Base-by-base conservation (phyloP, 1,139 yeast species). In the Suhomyces yuchorum region DNA sequence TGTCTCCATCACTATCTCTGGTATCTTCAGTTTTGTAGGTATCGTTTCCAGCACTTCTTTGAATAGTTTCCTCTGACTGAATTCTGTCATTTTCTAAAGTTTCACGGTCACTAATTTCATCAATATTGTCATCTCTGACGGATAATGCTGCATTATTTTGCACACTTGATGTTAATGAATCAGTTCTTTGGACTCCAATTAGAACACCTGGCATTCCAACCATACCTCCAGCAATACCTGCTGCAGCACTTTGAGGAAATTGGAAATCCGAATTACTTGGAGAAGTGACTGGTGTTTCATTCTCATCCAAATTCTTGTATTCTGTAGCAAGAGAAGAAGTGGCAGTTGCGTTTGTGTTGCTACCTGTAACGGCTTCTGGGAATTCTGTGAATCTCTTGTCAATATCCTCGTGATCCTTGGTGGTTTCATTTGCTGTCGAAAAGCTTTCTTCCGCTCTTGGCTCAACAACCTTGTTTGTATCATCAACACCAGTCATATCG, bases 121-220 rank as follows among this genome's bases (percentile, higher is more conserved):
- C 81, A 43, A 75, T 70, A 51, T 75, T 75, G 58, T 87, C 96
- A 52, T 87, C 93, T 50, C 96, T 82, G 8, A 87, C 96, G 20
- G 96, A 88, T 65, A 84, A 80, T 0, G 97, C 92, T 2, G 97
- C 91, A 63, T 92, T 91, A 67, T 91, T 91, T 59, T 88, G 95
- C 17, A 91, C 96, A 47, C 96, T 88, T 0, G 97, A 90, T 0
- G 97, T 87, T 44, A 87, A 81, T 0, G 96, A 88, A 53, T 85
- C 91, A 2, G 96, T 87, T 55, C 80, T 66, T 57, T 73, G 79
- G 7, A 75, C 77, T 2, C 78, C 78, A 20, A 71, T 73, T 44
- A 73, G 64, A 3, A 69, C 78, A 8, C 79, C 78, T 1, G 80
- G 80, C 75, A 75, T 71, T 1, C 78, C 78, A 4, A 70, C 75